Percentiles rank a stretch among this genome's conserved stretches.
These are phyloP conservation scores for Samsoniella hepiali DNA, from an alignment of 2,329 filamentous ascomycete species.

Conservation along the genomic window DNA sequence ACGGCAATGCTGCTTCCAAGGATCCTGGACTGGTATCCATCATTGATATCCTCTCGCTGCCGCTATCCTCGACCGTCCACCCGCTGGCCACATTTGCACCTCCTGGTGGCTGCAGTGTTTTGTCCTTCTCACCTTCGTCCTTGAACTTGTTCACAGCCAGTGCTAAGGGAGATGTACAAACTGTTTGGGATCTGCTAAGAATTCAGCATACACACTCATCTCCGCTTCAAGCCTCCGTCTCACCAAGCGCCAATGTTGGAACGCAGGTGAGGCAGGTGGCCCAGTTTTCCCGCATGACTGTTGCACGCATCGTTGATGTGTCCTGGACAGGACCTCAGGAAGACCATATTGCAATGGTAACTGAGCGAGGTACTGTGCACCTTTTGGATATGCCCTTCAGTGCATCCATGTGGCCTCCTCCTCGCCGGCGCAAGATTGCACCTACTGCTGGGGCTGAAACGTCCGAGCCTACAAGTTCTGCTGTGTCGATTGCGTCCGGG, in stretches of 20 bases:
- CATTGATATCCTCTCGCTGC: slow-evolving; percentile 64
- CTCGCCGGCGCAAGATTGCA: slow-evolving; percentile 48
- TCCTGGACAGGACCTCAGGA: slow-evolving; percentile 80
- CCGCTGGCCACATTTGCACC: slow-evolving; percentile 69
- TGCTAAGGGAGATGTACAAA: slow-evolving; percentile 78
- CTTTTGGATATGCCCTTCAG: slow-evolving; percentile 80
- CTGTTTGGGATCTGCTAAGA: slow-evolving; percentile 74
- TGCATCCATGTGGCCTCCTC: slow-evolving; percentile 84
- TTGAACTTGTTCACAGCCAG: slow-evolving; percentile 74
- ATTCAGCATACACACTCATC: slow-evolving; percentile 62
- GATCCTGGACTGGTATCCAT: slow-evolving; percentile 75
- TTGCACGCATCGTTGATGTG: slow-evolving; percentile 85
- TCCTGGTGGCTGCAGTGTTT: slow-evolving; percentile 72
- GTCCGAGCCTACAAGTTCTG: slow-evolving; percentile 49
- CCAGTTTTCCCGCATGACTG: slow-evolving; percentile 86
- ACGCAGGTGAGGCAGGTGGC: slow-evolving; percentile 77
- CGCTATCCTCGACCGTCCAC: slow-evolving; percentile 49
- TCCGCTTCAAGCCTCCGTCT: slow-evolving; percentile 49
- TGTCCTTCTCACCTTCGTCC: slow-evolving; percentile 74
- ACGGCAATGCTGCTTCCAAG: slow-evolving; percentile 53
- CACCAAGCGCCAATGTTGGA: slow-evolving; percentile 44
- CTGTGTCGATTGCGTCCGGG: slow-evolving; percentile 67
- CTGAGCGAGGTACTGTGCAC: slow-evolving; percentile 92
- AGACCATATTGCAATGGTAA: slow-evolving; percentile 83
- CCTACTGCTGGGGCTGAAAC: slow-evolving; percentile 45